Base-by-base conservation (phyloP, 352 stramenopile species). In the Achlya hypogyna region DNA sequence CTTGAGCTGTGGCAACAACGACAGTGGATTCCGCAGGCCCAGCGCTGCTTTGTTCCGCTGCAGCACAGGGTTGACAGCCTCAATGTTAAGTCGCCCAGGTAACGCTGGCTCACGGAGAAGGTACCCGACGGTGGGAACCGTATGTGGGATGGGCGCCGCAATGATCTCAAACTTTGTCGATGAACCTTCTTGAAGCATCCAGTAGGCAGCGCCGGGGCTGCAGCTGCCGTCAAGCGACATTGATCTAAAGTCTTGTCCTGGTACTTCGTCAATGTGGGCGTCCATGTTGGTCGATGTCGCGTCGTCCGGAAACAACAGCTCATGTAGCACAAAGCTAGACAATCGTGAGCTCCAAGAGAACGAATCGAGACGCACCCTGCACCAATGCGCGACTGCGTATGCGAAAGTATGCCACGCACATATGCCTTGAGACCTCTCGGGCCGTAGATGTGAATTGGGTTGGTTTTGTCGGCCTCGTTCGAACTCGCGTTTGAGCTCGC, bases 61-160 rank as follows among this genome's bases (percentile, higher is more conserved):
- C 16, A 89, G 72, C n/a, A 89, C 74, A 3, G 77, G 75, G 53
- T 70, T 63, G 5, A 90, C 77, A 18, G 78, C 45, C 43, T 89
- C 80, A 25, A 81, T 74, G n/a, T 75, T 69, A 20, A 95, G 62
- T 38, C 75, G 67, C 43, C 86, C 86, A 6, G 80, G 77, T 31
- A 70, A 72, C 53, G 75, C 71, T 42, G 76, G 35, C 70, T 96
- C 89, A 49, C 82, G 71, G 8, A 95, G 71, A 20, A 93, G 78
- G 70, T 92, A 97, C 28, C 89, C 89, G 18, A 97, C 74, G 62
- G 81, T 93, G 10, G 86, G 84, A 20, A 87, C 66, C 22, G 81
- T 82, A 72, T 96, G 88, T 23, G 77, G 84, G 80, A 96, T 96
- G 14, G 84, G 79, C 23, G 82, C 85, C n/a, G 87, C 87, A 62